Base-by-base conservation (phyloP, 352 stramenopile genomes). In the Phytophthora vignae region DNA sequence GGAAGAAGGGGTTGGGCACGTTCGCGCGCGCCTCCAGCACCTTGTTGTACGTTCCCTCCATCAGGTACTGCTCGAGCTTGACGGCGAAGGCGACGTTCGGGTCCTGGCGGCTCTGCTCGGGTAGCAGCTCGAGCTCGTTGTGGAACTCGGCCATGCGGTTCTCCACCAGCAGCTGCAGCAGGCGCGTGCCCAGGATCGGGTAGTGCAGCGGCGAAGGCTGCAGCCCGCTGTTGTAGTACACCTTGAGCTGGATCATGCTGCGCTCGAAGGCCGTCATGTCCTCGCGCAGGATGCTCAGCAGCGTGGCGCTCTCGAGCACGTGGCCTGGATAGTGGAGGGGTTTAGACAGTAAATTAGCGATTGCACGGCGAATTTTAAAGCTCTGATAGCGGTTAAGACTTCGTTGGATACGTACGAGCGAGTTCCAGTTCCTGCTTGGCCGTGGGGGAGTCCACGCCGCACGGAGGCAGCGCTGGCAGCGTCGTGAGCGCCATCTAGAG, bases 21-120 rank as follows among this genome's bases (percentile, higher is more conserved):
- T 94, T 86, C n/a, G 87, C 76, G 42, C 82, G 90, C 12, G 93
- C 84, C 66, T 96, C 86, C 17, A 98, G 85, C 60, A 93, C 90
- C 81, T 98, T 97, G 78, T 98, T 96, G 86, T 98, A 98, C 63
- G 88, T 97, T 15, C 93, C 93, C 58, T 98, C 93, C 91, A 98
- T 98, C 46, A 98, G 73, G 71, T 96, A 96, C 76, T 98, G 92
- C 81, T 98, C 93, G 64, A 98, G 73, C 67, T 96, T 88, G 62
- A 98, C 92, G 8, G 83, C 88, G 59, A 98, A 98, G 46, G 91
- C 85, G 27, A 98, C 91, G 75, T 95, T 97, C 7, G 82, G 70
- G 60, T 96, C 89, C 17, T 90, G 76, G 11, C 93, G 90, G 55
- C 92, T 91, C 62, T 87, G 77, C 62, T 95, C 90, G 4, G 87